Percentiles rank a stretch among this genome's conserved stretches.
Conservation (phyloP, 129 eudicot genomes). For the Ambrosia trifida region DNA sequence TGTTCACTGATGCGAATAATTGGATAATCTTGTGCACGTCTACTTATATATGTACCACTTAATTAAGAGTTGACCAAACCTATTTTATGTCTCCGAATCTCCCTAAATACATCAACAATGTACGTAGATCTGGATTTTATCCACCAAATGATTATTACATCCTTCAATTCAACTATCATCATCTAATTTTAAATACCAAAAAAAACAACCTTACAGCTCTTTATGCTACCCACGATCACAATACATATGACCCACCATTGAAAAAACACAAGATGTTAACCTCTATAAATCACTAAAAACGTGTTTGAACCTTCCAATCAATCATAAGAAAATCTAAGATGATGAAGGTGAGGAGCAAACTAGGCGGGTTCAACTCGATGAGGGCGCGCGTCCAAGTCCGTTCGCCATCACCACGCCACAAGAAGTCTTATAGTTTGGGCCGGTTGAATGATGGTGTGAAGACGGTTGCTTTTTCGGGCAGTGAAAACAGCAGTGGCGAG, state of each 20-base stretch:
- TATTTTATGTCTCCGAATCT: too few relatives aligned
- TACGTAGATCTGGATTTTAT: constrained; percentile 23
- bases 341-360: constrained; percentile 36
- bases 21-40: not conserved
- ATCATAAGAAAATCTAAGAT: constrained; percentile 19
- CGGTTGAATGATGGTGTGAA: constrained; percentile 34
- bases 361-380: constrained; percentile 41
- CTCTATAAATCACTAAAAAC: constrained; percentile 20
- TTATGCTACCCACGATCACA: constrained; percentile 38
- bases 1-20: not conserved
- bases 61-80: not conserved
- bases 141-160: constrained; percentile 25
- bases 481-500: constrained; percentile 43
- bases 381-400: constrained; percentile 53
- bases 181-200: constrained; percentile 16
- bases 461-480: constrained; percentile 40
- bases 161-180: constrained; percentile 24
- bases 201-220: constrained; percentile 29
- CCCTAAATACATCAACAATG: not conserved
- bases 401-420: constrained; percentile 48
- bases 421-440: constrained; percentile 47
- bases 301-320: constrained; percentile 20
- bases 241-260: constrained; percentile 22
- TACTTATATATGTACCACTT: not conserved
- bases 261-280: not conserved